phyloP scores from a whole-genome alignment of 2,329 filamentous ascomycete genomes.

The Xylariales sp. region DNA sequence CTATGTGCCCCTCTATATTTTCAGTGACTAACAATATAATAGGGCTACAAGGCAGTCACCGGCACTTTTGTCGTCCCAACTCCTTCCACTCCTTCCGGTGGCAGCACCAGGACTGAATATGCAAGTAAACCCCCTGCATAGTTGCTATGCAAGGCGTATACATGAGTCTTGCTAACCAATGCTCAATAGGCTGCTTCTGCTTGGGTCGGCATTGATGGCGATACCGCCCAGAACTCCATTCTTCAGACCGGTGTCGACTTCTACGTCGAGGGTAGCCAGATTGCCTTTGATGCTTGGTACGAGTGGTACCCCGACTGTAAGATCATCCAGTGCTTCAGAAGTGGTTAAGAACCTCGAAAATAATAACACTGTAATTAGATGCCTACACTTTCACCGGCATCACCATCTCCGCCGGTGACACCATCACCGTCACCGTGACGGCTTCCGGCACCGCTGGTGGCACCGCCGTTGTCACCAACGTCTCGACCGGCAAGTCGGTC shows the following conservation, averaged over 20 bases:
- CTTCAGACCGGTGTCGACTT: constrained; percentile 56
- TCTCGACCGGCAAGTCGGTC: constrained; percentile 45
- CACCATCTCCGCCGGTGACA: constrained; percentile 25
- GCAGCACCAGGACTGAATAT: constrained; percentile 23
- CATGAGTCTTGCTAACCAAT: no score
- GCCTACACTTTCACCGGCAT: constrained; percentile 47
- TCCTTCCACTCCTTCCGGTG: constrained; percentile 30
- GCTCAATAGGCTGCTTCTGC: constrained; percentile 29
- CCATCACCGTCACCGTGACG: constrained; percentile 22
- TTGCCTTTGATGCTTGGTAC: constrained; percentile 46
- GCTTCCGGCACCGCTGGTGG: constrained; percentile 37
- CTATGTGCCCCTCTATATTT: no score
- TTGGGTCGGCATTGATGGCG: constrained; percentile 60
- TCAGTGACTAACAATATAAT: constrained; percentile 48
- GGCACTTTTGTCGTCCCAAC: constrained; percentile 50
- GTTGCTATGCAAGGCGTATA: constrained; percentile 17
- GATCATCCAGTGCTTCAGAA: no score
- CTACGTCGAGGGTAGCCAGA: constrained; percentile 34
- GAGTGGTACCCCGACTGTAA: constrained; percentile 59
- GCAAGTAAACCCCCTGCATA: constrained; percentile 6
- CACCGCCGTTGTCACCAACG: constrained; percentile 45
- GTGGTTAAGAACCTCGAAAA: no score
- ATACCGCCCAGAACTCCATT: constrained; percentile 49
- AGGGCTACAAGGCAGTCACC: constrained; percentile 47
- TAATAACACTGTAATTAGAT: no score